These are phyloP conservation scores for Suillus ampliporus DNA, from an alignment of 768 basidiomycete genomes.

Conservation along the genomic window DNA sequence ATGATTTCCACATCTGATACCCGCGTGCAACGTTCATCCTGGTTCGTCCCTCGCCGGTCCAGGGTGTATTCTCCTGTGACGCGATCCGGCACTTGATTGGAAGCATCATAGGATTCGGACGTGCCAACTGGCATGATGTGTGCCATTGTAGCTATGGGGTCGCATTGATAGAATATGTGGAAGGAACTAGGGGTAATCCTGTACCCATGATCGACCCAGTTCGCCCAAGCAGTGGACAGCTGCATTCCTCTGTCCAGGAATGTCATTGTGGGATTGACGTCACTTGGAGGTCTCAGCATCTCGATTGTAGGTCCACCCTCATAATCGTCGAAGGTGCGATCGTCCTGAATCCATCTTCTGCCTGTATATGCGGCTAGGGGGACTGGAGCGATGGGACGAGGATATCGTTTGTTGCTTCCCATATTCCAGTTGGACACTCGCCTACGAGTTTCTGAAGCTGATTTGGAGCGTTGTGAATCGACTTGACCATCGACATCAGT, in stretches of 20 bases:
- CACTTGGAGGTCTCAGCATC: conserved; percentile 1
- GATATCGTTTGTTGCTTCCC: background rate
- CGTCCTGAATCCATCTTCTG: background rate
- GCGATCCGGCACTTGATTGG: background rate
- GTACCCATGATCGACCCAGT: conserved; percentile 17
- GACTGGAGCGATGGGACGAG: background rate
- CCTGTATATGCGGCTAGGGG: background rate
- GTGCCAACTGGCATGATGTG: conserved; percentile 9
- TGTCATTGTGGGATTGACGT: background rate
- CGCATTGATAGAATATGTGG: conserved; percentile 19
- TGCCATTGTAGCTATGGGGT: background rate
- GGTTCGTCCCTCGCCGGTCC: no score
- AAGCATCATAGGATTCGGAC: background rate
- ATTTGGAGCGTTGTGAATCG: no score
- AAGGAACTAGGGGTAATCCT: background rate
- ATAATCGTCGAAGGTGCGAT: conserved; percentile 12
- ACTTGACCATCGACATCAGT: no score
- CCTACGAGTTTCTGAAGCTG: no score
- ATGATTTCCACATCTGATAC: no score
- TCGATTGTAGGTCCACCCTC: conserved; percentile 17
- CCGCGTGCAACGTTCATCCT: no score
- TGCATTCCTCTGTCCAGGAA: no score
- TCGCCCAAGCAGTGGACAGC: no score
- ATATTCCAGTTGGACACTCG: background rate
- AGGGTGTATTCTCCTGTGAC: conserved; percentile 8